Evolutionary conservation across 2,329 filamentous ascomycete genomes (phyloP), one percentile per base, ranked within the genome.

Genomic region (Penicillium sp.): DNA sequence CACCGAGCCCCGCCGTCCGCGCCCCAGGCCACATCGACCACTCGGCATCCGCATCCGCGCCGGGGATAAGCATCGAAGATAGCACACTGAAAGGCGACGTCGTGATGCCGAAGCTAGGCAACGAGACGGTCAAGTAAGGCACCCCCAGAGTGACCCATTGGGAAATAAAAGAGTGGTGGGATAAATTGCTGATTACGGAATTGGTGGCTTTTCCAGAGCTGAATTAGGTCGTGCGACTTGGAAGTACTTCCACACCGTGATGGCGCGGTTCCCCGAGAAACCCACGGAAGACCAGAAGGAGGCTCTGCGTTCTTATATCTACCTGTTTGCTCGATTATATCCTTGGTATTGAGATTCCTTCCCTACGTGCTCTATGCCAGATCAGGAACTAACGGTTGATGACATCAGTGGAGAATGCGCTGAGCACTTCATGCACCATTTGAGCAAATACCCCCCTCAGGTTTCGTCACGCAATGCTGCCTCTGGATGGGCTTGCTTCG

Each of bases 171-270:
- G 34, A 44, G 16, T 8, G 38, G 34, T 31, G 38, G 45, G 37
- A 48, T 31, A 54, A 26, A 48, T 57, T 24, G 38, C 56, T 62
- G 48, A 61, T 35, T n/a, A 9, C 26, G 18, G 32, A 54, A 56
- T 57, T 55, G 31, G 45, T 39, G n/a, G 18, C 51, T 55, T 37
- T 38, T 47, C 47, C 56, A 83, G 81, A 72, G 85, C 82, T 58
- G 85, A 88, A 71, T 77, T 88, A 29, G 85, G 85, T 59, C 81
- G 85, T 59, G 82, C 85, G 55, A 81, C 84, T 35, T 88, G 85
- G 85, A 85, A 86, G 66, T 79, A 86, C 61, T 79, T 88, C 61
- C 85, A 88, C 69, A 88, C 85, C 18, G 85, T 85, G 57, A 85
- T 88, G 76, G 84, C 83, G 51, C 80, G 84, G 61, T 88, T 86